Base-by-base conservation (phyloP, 371 early-diverging fungal genomes). In the Mucor mucedo region DNA sequence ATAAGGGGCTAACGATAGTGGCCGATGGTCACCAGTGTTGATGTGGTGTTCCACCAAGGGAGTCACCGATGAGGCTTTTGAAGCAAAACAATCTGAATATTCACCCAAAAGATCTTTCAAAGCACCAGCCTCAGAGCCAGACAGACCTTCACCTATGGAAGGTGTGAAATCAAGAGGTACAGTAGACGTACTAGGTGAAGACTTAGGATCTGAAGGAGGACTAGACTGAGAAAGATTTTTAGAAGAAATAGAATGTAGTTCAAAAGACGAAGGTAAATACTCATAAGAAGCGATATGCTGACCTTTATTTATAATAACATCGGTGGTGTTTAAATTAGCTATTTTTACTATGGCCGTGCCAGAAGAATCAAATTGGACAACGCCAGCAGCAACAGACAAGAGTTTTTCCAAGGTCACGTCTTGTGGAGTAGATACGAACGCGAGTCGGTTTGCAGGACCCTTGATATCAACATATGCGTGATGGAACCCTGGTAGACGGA, bases 81-180 rank as follows among this genome's bases (percentile, higher is more conserved):
- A 39, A 39, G 39, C 39, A 13, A 49, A 62, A 42, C 63, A 73
- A 5, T 50, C 57, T 21, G 68, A 62, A 10, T 68, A 40, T 45
- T 68, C 52, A 6, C 58, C 2, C 6, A 60, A 35, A 16, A 45
- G 57, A n/a, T n/a, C n/a, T 57, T n/a, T 44, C 32, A 32, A 45
- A 45, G 32, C 57, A 45, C 2, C 8, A 21, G 14, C 10, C 5
- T 60, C 60, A 14, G 38, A 5, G 29, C 8, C 13, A 40, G 60
- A 50, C 13, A 60, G 38, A 39, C 29, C 10, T 32, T 11, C 21
- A 9, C 52, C 50, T 14, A 60, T 38, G 16, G 10, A 52, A 0
- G 21, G 0, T 1, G 60, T 49, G 27, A 60, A 60, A 21, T 60
- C 60, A 39, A 39, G 39, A 39, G 39, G 5, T 39, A 10, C 6